Conservation (phyloP, 768 basidiomycete genomes). For the Boletus pseudo-olivaceus region DNA sequence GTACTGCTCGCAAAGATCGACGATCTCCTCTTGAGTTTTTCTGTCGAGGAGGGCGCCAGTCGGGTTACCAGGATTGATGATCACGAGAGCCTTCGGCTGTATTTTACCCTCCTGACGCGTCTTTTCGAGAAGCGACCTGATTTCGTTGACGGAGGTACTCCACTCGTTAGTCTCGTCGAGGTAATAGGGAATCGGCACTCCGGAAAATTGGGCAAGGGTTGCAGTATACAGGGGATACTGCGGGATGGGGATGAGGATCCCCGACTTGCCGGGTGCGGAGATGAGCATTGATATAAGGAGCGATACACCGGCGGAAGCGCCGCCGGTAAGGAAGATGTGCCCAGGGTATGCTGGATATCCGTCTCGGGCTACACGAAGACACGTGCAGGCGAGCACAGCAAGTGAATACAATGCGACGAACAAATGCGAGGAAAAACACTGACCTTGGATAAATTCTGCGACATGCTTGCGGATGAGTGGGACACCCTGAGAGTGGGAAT, state of each 20-base stretch:
- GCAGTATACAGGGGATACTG: slow-evolving; percentile 99
- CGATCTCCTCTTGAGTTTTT: slow-evolving; percentile 66
- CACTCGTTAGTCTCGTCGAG: slow-evolving; percentile 81
- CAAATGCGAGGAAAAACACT: slow-evolving; percentile 15
- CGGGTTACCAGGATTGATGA: slow-evolving; percentile 99
- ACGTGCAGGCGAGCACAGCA: not conserved
- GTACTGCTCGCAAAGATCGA: slow-evolving; percentile 83
- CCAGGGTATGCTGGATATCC: slow-evolving; percentile 79
- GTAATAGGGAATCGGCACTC: slow-evolving; percentile 82
- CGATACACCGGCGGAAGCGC: slow-evolving; percentile 93
- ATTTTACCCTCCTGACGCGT: slow-evolving; percentile 56
- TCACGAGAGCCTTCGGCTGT: slow-evolving; percentile 78
- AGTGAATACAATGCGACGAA: slow-evolving; percentile 4
- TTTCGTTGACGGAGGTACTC: slow-evolving; percentile 70
- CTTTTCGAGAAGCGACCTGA: slow-evolving; percentile 63
- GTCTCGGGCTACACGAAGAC: slow-evolving; percentile 66
- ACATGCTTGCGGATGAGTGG: slow-evolving; percentile 84
- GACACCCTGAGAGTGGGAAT: slow-evolving; percentile 93
- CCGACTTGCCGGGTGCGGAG: slow-evolving; percentile 52
- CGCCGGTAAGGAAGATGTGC: slow-evolving; percentile 91
- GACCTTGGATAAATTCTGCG: slow-evolving; percentile 86
- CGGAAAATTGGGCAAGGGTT: slow-evolving; percentile 79
- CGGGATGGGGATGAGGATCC: slow-evolving; percentile 93
- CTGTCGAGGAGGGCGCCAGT: slow-evolving; percentile 83
- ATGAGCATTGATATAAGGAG: slow-evolving; percentile 80